Base-by-base conservation (phyloP, 768 basidiomycete genomes). In the Phallus indusiatus region DNA sequence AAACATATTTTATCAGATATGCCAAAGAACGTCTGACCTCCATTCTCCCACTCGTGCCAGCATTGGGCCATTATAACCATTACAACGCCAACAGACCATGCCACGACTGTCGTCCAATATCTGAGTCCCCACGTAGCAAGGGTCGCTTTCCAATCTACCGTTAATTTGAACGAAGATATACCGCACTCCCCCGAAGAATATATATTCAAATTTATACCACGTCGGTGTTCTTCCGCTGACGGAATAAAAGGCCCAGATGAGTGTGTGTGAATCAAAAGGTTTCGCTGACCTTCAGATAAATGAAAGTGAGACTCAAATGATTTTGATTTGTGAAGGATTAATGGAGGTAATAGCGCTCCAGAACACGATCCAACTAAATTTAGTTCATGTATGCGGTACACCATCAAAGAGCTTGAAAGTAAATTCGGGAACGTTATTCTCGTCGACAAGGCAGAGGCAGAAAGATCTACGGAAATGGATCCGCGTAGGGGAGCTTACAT, bases 81-180 rank as follows among this genome's bases (percentile, higher is more conserved):
- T 1, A 83, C 80, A n/a, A 90, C 70, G 4, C 88, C 91, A 1
- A 86, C 73, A 1, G 83, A 76, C 87, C 94, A 96, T 24, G 80
- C 79, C 2, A 85, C 74, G 0, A 89, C 65, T 1, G 84, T 83
- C 34, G 82, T 85, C 51, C 86, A 79, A 72, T 91, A 97, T 21
- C 95, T 77, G 17, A 83, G 73, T 1, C 84, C 82, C 69, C 82
- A 78, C 37, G 87, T 77, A 1, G 89, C 90, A 6, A 90, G 60
- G 1, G 86, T 90, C 10, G 80, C 75, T 69, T 76, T 74, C 82
- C 84, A 83, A 67, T 94, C 89, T 7, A 95, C 67, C 14, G 72
- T 70, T n/a, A 95, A 67, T 1, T 68, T 64, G 3, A 94, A 63
- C 16, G 54, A 67, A 56, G 62, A 64, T 17, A 72, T 75, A 54